These are phyloP conservation scores for Phytopythium sindhum DNA, from an alignment of 352 stramenopile genomes.

Conservation along the genomic window DNA sequence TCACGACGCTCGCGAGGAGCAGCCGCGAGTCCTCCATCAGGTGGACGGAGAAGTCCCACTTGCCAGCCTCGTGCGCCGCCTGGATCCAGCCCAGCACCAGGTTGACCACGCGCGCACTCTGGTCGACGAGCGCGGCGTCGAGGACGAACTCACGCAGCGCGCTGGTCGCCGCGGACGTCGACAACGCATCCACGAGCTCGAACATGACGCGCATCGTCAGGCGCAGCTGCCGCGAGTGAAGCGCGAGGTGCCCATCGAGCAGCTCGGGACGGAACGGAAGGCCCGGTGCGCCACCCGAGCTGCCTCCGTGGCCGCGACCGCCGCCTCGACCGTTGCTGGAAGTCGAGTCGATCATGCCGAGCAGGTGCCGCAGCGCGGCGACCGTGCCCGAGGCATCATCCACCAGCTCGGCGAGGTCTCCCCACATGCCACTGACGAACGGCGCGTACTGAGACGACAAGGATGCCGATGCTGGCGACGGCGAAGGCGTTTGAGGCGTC, in stretches of 20 bases:
- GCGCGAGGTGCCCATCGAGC: slow-evolving; percentile 56
- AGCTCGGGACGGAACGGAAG: slow-evolving; percentile 58
- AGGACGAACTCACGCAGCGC: slow-evolving; percentile 32
- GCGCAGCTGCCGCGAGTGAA: slow-evolving; percentile 66
- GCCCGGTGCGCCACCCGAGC: slow-evolving; percentile 3
- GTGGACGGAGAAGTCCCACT: slow-evolving; percentile 47
- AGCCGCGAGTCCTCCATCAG: slow-evolving; percentile 50
- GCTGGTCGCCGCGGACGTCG: background rate
- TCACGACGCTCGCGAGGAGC: slow-evolving; percentile 52
- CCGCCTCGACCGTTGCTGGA: slow-evolving; percentile 16
- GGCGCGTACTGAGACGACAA: slow-evolving; percentile 29
- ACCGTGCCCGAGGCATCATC: slow-evolving; percentile 66
- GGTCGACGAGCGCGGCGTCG: slow-evolving; percentile 53
- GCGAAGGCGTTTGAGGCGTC: background rate
- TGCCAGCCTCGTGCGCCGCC: slow-evolving; percentile 34
- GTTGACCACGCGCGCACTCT: slow-evolving; percentile 52
- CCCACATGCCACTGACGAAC: slow-evolving; percentile 60
- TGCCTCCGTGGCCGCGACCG: slow-evolving; percentile 15
- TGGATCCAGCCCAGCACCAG: slow-evolving; percentile 52
- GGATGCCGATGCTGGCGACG: slow-evolving; percentile 6
- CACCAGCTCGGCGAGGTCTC: slow-evolving; percentile 63
- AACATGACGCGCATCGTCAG: slow-evolving; percentile 61
- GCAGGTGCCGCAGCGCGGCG: slow-evolving; percentile 51
- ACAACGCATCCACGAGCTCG: slow-evolving; percentile 42
- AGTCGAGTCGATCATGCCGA: slow-evolving; percentile 47